Evolutionary conservation across 2,329 filamentous ascomycete species (phyloP).

Genomic region (Colletotrichum costaricense): DNA sequence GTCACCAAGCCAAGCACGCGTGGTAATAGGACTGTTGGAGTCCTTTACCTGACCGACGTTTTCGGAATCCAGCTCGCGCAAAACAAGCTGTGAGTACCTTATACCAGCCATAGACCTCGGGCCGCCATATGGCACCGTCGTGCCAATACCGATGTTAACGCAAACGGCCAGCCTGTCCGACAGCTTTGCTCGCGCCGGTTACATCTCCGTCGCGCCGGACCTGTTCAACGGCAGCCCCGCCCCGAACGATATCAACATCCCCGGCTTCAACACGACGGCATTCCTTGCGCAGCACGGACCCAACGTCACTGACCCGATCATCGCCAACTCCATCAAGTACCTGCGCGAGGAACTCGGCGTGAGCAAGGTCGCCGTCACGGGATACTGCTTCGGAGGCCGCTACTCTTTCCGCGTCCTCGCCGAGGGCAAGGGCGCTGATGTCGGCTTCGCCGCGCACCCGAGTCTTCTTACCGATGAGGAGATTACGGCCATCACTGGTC

Average conservation of each 20-base stretch:
- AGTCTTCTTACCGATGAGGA: conserved; percentile 70
- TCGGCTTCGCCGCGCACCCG: conserved; percentile 73
- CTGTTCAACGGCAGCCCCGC: conserved; percentile 71
- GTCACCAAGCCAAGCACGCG: conserved; percentile 24
- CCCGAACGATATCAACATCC: conserved; percentile 47
- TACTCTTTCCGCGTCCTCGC: conserved; percentile 65
- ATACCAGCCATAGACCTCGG: too few species aligned
- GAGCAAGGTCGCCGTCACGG: conserved; percentile 65
- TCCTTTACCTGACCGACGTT: conserved; percentile 47
- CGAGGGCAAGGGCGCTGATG: conserved; percentile 64
- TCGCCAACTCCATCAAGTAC: conserved; percentile 58
- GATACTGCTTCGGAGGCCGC: conserved; percentile 75
- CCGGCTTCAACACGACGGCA: conserved; percentile 53
- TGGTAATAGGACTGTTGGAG: conserved; percentile 12
- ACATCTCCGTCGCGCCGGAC: conserved; percentile 74
- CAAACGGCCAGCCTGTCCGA: conserved; percentile 62
- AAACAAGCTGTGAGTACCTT: conserved; percentile 36
- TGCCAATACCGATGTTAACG: background rate
- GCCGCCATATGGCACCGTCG: too few species aligned
- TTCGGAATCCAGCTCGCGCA: conserved; percentile 47
- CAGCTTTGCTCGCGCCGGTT: conserved; percentile 74
- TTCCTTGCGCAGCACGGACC: conserved; percentile 55
- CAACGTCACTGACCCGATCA: conserved; percentile 56
- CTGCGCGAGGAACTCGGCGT: conserved; percentile 60
- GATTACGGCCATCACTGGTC: conserved; percentile 65